Conservation (phyloP, 2,329 filamentous ascomycete genomes). For the Trichoderma sp. region DNA sequence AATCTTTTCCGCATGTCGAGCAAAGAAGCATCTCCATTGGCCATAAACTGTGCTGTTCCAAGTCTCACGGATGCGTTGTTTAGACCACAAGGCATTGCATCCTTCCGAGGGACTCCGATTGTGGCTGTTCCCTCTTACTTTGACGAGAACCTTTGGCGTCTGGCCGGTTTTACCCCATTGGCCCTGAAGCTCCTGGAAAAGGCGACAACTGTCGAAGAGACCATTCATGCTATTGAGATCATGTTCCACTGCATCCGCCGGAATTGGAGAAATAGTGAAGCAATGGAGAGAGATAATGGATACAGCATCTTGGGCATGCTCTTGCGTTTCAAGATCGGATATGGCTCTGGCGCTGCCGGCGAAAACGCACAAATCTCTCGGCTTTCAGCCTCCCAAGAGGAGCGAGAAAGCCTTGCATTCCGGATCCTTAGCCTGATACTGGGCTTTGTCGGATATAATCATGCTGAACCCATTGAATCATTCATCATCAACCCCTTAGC, state of each 20-base stretch:
- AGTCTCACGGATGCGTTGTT: conserved; percentile 87
- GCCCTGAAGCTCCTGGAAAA: conserved; percentile 81
- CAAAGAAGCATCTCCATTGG: conserved; percentile 66
- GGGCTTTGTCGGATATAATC: conserved; percentile 84
- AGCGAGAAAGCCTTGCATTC: conserved; percentile 55
- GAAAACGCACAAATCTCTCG: conserved; percentile 38
- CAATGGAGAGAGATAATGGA: conserved; percentile 94
- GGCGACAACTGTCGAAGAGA: conserved; percentile 66
- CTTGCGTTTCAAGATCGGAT: conserved; percentile 76
- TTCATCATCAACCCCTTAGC: conserved; percentile 95
- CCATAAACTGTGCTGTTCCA: conserved; percentile 84
- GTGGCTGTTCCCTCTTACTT: conserved; percentile 78
- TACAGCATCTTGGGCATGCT: conserved; percentile 85
- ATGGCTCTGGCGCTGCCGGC: conserved; percentile 34
- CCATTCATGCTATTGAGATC: conserved; percentile 76
- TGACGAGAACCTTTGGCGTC: conserved; percentile 88
- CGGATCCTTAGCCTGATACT: conserved; percentile 75
- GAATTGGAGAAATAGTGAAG: conserved; percentile 97
- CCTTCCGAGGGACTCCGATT: conserved; percentile 79
- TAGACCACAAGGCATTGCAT: conserved; percentile 74
- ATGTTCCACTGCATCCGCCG: conserved; percentile 82
- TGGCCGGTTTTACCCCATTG: conserved; percentile 86
- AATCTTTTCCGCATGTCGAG: conserved; percentile 46
- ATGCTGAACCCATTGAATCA: conserved; percentile 75
- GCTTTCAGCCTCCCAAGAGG: conserved; percentile 49